phyloP scores from a whole-genome alignment of 78 protist genomes.

The Creolimax fragrantissima region DNA sequence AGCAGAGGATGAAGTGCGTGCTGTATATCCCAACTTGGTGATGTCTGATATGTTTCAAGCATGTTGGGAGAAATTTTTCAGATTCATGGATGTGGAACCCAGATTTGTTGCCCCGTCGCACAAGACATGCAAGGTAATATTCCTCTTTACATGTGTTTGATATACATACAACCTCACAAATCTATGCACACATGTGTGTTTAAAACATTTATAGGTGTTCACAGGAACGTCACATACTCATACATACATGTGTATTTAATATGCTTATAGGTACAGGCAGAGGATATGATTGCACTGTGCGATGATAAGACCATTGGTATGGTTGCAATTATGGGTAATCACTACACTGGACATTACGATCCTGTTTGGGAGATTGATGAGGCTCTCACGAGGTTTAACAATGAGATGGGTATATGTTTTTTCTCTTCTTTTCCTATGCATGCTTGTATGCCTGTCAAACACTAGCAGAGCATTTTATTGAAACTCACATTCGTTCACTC shows the following conservation, averaged over 20 bases:
- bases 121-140: not conserved
- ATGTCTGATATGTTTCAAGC: conserved; percentile 14
- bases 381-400: not conserved
- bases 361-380: conserved; percentile 17
- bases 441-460: too few relatives aligned
- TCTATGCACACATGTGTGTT: too few relatives aligned
- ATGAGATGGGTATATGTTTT: not conserved
- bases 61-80: not conserved
- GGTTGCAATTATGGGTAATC: not conserved
- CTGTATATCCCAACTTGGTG: conserved; percentile 2
- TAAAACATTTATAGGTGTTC: too few relatives aligned
- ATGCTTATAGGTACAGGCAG: not conserved
- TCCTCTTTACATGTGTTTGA: too few relatives aligned
- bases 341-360: not conserved
- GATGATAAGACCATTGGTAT: not conserved
- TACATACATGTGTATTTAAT: too few relatives aligned
- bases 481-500: too few relatives aligned
- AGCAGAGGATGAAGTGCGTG: not conserved
- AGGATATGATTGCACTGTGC: not conserved
- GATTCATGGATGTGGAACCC: not conserved
- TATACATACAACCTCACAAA: too few relatives aligned
- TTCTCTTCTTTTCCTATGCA: too few relatives aligned
- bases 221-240: too few relatives aligned
- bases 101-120: not conserved
- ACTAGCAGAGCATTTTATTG: too few relatives aligned